Evolutionary conservation across 306 rosid species (phyloP), one percentile per base, ranked within the genome.

Genomic region (Lathyrus tuberosus): DNA sequence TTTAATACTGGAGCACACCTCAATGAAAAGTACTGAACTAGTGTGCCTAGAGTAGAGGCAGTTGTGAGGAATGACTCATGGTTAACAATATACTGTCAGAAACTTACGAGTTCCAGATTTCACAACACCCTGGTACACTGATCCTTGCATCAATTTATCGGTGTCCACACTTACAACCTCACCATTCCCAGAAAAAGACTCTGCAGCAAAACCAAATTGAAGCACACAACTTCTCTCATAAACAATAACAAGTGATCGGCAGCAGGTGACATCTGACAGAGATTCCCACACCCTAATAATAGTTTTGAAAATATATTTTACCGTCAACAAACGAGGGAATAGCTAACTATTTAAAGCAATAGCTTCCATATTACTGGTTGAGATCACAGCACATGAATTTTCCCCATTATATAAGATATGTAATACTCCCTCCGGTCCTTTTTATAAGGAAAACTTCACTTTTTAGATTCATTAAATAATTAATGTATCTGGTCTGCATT

Each of bases 41-140:
- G 71, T 49, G 20, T 40, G 16, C 10, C 47, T 51, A 17, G 74
- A 54, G 38, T 60, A 67, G 31, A n/a, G 17, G 38, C 72, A 72
- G 44, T 33, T 60, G 65, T 49, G 65, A 70, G 16, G 37, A 48
- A 66, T 53, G 64, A 59, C 20, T 75, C 9, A 30, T 12, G 61
- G 44, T 59, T 42, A 53, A 76, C 41, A 26, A 18, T 56, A 47
- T 40, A 65, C 62, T 31, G 33, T 73, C 48, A 71, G 54, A 48
- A 76, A 86, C 99, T 83, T 84, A 94, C 96, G 99, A 48, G 91
- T 77, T 70, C 89, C 91, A 52, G 97, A 84, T 81, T 88, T 94
- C 79, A 82, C 68, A 40, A 86, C 83, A 63, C 89, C 90, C 75
- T 63, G 85, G 73, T 78, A 94, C 33, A 91, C 80, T 8, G 88